These are phyloP conservation scores for Acanthamoeba triangularis DNA, from an alignment of 208 protist genomes.

Conservation along the genomic window DNA sequence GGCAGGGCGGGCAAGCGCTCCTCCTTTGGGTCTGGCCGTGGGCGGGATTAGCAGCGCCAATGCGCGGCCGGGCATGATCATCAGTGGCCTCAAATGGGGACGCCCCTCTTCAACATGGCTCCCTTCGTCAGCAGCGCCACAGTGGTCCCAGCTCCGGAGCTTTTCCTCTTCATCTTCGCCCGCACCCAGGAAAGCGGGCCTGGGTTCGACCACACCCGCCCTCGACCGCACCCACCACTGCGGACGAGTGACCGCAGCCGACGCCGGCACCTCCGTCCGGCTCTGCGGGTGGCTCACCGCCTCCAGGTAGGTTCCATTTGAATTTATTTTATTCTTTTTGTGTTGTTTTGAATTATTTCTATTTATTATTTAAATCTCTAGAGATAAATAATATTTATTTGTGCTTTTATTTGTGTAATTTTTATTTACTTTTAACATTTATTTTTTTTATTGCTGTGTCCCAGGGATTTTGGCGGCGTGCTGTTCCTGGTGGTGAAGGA, in stretches of 20 bases:
- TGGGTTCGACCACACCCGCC: background rate
- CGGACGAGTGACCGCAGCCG: background rate
- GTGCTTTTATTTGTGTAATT: background rate
- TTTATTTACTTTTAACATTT: background rate
- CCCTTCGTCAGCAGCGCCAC: background rate
- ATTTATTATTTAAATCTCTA: no score
- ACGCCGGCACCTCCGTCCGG: background rate
- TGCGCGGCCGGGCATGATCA: no score
- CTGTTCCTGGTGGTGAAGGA: slow-evolving; percentile 66
- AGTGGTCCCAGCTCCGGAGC: background rate
- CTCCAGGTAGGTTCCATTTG: background rate
- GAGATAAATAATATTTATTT: background rate
- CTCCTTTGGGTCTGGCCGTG: no score
- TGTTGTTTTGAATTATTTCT: background rate
- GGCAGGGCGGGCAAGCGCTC: no score
- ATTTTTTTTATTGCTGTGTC: background rate
- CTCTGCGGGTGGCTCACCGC: slow-evolving; percentile 67
- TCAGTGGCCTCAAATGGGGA: no score
- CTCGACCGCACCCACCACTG: slow-evolving; percentile 72
- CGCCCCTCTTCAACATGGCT: no score
- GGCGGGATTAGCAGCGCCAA: no score
- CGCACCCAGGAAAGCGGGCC: background rate
- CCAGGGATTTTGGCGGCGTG: slow-evolving; percentile 28
- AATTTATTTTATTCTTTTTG: background rate
- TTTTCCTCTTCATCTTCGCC: background rate